Evolutionary conservation across 306 rosid genomes (phyloP).

Genomic region (Prunus fruticosa): DNA sequence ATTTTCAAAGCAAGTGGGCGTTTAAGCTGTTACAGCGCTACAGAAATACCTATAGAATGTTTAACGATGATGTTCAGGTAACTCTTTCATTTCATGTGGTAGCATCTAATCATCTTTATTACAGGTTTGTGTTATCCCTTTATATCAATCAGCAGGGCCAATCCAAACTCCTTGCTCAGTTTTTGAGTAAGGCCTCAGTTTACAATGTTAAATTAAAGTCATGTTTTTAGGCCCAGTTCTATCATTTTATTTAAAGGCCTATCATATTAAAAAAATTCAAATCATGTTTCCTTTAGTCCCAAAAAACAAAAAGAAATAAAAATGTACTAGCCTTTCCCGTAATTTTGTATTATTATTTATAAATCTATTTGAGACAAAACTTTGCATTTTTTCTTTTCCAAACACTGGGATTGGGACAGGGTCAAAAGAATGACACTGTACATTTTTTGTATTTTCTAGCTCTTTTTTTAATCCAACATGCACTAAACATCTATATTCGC

Average conservation of each 20-base stretch:
- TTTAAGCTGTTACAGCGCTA: conserved; percentile 93
- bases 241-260: not conserved
- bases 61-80: conserved; percentile 99
- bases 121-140: not conserved
- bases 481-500: not conserved
- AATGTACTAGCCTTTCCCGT: not conserved
- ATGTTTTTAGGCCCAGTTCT: not conserved
- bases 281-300: not conserved
- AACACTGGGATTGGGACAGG: not conserved
- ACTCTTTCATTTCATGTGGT: conserved; percentile 6
- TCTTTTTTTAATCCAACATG: not conserved
- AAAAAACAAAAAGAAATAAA: not conserved
- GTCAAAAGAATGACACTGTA: not conserved
- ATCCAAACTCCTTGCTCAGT: not conserved
- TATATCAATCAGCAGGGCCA: not conserved
- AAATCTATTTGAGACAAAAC: not conserved
- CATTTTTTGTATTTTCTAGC: too few relatives aligned
- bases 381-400: not conserved
- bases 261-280: not conserved
- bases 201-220: not conserved
- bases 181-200: not conserved
- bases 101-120: not conserved
- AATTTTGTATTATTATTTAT: not conserved
- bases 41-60: conserved; percentile 90
- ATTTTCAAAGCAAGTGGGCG: conserved; percentile 99